A percentile compares a stretch with the other conserved stretches of the same genome.
Conservation (phyloP, 768 basidiomycete genomes). For the Leucocoprinus birnbaumii region DNA sequence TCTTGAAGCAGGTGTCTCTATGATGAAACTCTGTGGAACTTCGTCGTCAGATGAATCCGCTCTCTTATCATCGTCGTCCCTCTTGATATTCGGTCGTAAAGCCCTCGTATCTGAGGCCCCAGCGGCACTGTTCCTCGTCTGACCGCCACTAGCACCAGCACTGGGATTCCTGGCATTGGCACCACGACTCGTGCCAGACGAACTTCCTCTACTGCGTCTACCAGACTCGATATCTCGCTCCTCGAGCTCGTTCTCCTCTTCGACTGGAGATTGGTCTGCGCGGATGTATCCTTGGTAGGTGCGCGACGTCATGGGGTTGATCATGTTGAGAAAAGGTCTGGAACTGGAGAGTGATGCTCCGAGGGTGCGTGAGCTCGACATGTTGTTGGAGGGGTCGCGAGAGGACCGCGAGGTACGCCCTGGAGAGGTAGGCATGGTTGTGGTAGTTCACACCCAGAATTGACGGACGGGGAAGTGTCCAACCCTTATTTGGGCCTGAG, state of each 20-base stretch:
- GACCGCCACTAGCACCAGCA: slow-evolving; percentile 23
- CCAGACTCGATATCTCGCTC: slow-evolving; percentile 36
- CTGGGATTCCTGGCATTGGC: slow-evolving; percentile 9
- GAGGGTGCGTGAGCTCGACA: slow-evolving; percentile 10
- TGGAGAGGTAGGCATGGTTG: slow-evolving; percentile 6
- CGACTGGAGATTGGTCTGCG: slow-evolving; percentile 65
- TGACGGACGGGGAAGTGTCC: not conserved
- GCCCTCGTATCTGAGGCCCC: slow-evolving; percentile 52
- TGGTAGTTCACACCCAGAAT: not conserved
- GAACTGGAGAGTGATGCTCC: slow-evolving; percentile 47
- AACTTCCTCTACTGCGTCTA: slow-evolving; percentile 61
- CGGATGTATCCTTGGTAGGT: slow-evolving; percentile 74
- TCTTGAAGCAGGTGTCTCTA: slow-evolving; percentile 47
- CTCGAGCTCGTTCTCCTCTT: slow-evolving; percentile 63
- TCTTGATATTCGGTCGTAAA: slow-evolving; percentile 70
- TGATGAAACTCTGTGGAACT: slow-evolving; percentile 83
- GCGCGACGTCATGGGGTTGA: slow-evolving; percentile 72
- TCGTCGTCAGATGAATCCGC: slow-evolving; percentile 77
- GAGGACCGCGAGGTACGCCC: slow-evolving; percentile 3
- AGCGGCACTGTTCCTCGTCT: slow-evolving; percentile 22
- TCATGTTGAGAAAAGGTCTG: slow-evolving; percentile 76
- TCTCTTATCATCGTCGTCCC: slow-evolving; percentile 57
- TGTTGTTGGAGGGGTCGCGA: slow-evolving; percentile 10
- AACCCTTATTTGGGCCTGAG: not conserved
- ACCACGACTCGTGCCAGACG: slow-evolving; percentile 37